phyloP scores from a whole-genome alignment of 768 basidiomycete species.

The Jaapia argillacea region DNA sequence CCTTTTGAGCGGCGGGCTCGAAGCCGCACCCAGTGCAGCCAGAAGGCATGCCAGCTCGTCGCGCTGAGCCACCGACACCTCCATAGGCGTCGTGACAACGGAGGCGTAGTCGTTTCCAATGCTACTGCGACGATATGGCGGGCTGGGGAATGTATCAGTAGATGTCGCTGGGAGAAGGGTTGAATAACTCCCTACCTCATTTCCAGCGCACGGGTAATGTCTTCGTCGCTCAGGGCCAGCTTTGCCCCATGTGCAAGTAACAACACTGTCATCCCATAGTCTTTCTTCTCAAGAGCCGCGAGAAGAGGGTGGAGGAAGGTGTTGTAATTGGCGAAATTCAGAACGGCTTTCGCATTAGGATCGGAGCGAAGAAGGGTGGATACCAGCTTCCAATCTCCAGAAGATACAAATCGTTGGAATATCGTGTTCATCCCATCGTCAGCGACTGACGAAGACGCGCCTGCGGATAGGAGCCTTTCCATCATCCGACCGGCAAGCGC shows the following conservation, averaged over 20 bases:
- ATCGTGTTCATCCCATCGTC: conserved; percentile 17
- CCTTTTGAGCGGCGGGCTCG: too few relatives aligned
- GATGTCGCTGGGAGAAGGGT: too few relatives aligned
- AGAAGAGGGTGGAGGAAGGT: conserved; percentile 15
- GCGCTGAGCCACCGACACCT: too few relatives aligned
- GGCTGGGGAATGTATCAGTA: too few relatives aligned
- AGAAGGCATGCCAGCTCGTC: too few relatives aligned
- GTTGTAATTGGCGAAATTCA: conserved; percentile 15
- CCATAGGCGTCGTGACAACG: too few relatives aligned
- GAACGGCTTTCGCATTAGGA: conserved; percentile 19
- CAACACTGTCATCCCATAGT: conserved; percentile 17
- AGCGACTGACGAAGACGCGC: conserved; percentile 19
- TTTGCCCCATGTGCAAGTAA: conserved; percentile 21
- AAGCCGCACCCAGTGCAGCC: too few relatives aligned
- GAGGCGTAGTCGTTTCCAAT: too few relatives aligned
- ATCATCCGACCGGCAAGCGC: conserved; percentile 14
- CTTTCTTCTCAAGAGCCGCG: conserved; percentile 13
- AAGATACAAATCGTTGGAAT: conserved; percentile 19
- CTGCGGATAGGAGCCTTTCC: conserved; percentile 17
- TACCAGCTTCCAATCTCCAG: conserved; percentile 2
- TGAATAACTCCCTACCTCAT: too few relatives aligned
- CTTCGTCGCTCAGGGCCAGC: conserved; percentile 14
- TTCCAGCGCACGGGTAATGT: too few relatives aligned
- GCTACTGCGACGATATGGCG: too few relatives aligned
- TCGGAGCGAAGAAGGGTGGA: conserved; percentile 17